Evolutionary conservation across 1,284 basidiomycete species (phyloP), one percentile per base, ranked within the genome.

Genomic region (Cutaneotrichosporon spelunceum): DNA sequence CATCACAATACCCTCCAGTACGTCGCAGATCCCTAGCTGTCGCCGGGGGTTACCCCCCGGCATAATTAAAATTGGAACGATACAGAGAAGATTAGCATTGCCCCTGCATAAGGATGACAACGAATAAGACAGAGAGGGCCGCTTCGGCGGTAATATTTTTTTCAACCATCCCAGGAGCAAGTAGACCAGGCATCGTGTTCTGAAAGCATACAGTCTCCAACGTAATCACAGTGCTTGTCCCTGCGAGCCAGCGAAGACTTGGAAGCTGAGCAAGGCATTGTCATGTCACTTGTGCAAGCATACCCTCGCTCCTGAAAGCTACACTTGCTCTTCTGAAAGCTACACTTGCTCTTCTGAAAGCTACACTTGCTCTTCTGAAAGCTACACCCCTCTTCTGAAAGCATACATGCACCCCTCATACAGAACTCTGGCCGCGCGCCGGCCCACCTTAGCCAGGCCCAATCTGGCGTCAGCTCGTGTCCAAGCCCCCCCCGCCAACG

Each of bases 61-160:
- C 50, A 64, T 39, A 60, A 55, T 53, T 54, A 39, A 64, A 64
- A 64, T 58, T 64, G 63, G 63, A 64, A 64, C 63, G 63, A 64
- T 64, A 65, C 63, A 65, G 64, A 65, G 64, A 65, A 65, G 64
- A 65, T 65, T 65, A 65, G 64, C 64, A 65, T 65, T 65, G 60
- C 64, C 64, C 64, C 64, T 59, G 64, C 64, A 65, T 55, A 65
- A 59, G 64, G 64, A 65, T 65, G 64, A 65, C 62, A 63, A 62
- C 59, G n/a, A 44, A 23, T 23, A 26, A 16, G 24, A 24, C 57
- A 63, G 62, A 60, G 62, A 63, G 61, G 62, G 44, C 53, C 23
- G 19, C 57, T 56, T 57, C 49, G 55, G 53, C 19, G 23, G 57
- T 53, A 63, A 63, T 63, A 63, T 63, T 63, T 63, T 63, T 63